A percentile compares a stretch with the other conserved stretches of the same genome.
These are phyloP conservation scores for Entomortierella beljakovae DNA, from an alignment of 192 early-diverging fungal genomes.

Conservation along the genomic window DNA sequence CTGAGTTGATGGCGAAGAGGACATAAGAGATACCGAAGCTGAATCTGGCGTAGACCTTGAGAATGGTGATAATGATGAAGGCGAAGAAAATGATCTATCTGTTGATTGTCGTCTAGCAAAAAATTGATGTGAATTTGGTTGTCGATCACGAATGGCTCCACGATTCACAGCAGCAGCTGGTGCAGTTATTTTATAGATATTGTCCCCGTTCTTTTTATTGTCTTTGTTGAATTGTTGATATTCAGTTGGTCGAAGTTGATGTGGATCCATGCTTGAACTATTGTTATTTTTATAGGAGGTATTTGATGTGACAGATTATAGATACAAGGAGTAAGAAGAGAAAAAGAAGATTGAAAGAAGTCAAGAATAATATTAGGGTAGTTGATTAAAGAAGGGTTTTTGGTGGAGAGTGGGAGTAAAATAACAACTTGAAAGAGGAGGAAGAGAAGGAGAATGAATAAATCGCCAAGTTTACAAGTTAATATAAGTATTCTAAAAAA, in stretches of 20 bases:
- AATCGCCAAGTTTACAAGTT: no score
- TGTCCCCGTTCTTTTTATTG: background rate
- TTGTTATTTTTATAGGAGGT: background rate
- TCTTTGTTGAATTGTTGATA: background rate
- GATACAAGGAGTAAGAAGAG: background rate
- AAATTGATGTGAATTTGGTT: conserved; percentile 1
- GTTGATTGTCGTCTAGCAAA: background rate
- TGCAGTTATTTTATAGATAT: background rate
- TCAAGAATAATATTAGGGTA: no score
- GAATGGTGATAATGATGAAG: background rate
- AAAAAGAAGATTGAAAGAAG: background rate
- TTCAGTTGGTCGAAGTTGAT: conserved; percentile 10
- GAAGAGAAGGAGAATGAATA: no score
- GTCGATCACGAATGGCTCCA: background rate
- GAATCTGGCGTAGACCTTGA: background rate
- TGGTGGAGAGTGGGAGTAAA: no score
- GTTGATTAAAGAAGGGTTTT: no score
- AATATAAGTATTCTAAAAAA: no score
- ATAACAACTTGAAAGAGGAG: no score
- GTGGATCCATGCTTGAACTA: background rate
- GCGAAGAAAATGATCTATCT: background rate
- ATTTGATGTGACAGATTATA: background rate
- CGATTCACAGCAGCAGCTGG: background rate
- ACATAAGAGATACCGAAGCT: background rate
- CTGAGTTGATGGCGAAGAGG: background rate